Base-by-base conservation (phyloP, 305 asterid genomes). In the Fraxinus dipetala region DNA sequence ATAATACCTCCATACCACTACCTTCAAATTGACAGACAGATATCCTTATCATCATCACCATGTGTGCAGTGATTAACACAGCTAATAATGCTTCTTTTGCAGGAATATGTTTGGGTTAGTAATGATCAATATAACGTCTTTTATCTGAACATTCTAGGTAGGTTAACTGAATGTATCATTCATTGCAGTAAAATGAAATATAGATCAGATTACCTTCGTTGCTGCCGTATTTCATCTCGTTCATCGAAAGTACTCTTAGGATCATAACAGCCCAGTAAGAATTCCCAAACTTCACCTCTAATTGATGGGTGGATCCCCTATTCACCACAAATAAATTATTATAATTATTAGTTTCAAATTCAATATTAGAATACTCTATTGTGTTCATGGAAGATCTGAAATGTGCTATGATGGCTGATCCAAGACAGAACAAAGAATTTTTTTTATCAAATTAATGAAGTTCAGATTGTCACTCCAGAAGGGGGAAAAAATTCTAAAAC, bases 201-300 rank as follows among this genome's bases (percentile, higher is more conserved):
- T 81, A 45, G 79, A 75, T 76, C 77, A 74, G 61, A 81, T 40
- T 86, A 95, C 98, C 98, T 92, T 84, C 97, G 85, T 8, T 83
- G 56, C 76, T 88, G 89, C 36, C 96, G 90, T 80, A 89, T 81
- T 79, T 93, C 85, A 70, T 90, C 89, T 67, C 95, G 92, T 82
- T 93, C 97, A 4, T 91, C 96, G 61, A 67, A 88, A 79, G 94
- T 84, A 91, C 96, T 93, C 85, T 78, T 80, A 45, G 98, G 97
- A 80, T 92, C 97, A 77, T 84, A 92, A 77, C 98, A 89, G 38
- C 98, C 97, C 92, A 95, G 85, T 78, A 95, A 85, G 85, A 92
- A 92, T 76, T 95, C 98, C 98, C 98, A 95, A 77, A 95, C 98
- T 84, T 92, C 98, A 79, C 98, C 98, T 91, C 97, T 92, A 76